Evolutionary conservation across 2,329 filamentous ascomycete genomes (phyloP), one percentile per base, ranked within the genome.

Genomic region (Aspergillus neotritici): DNA sequence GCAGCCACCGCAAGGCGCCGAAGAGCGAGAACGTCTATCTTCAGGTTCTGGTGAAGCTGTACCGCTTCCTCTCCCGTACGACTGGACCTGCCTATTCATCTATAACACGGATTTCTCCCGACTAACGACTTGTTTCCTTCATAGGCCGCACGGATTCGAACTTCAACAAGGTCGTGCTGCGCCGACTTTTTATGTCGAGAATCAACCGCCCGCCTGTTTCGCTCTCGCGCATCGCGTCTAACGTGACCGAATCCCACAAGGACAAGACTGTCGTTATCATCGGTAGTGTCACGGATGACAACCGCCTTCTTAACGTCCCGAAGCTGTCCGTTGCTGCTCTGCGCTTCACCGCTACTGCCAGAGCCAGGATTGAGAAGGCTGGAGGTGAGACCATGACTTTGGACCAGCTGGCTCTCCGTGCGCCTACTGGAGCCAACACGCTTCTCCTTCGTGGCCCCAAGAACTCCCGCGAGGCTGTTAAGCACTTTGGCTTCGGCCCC

Each of bases 101-200:
- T 49, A 39, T 45, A 42, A 42, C 35, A 50, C 29, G 34, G 41
- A 40, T 34, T 43, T 46, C 35, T 43, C 34, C 34, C 43, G 32
- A 37, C 31, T 42, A 31, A 25, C 21, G 21, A 25, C 7, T 8
- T 41, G 35, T 40, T 41, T 32, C 43, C 43, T 25, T 14, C 15
- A 41, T 63, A 94, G 87, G 89, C 76, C 90, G 93, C 70, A 98
- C 93, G 70, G 93, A 97, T 73, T 82, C 88, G 57, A 82, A 81
- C 77, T 98, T 98, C 87, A 98, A 98, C 86, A 94, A 95, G 81
- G 87, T 93, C 66, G 83, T 98, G 69, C 87, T 98, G 66, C 89
- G 91, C 72, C 87, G 93, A 67, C 86, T 98, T 52, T 95, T 95
- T 71, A 95, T 93, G 87, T 95, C 89, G 73, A 88, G 90, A 76